Evolutionary conservation across 371 early-diverging fungal genomes (phyloP).

Genomic region (Mycotypha africana): DNA sequence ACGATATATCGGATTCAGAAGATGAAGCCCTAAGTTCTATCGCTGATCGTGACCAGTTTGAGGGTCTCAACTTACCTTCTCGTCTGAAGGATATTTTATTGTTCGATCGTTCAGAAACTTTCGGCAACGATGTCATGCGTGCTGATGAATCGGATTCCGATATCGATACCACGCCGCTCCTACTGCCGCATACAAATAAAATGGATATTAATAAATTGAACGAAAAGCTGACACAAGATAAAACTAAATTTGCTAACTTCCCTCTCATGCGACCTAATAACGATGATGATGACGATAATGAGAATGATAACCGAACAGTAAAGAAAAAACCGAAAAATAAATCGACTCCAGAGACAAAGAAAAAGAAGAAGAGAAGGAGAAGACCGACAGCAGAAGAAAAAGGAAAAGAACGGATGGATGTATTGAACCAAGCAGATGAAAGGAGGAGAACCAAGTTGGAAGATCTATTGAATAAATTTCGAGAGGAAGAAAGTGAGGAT

Average conservation of each 20-base stretch:
- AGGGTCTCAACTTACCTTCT: conserved; percentile 7
- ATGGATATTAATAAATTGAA: conserved; percentile 6
- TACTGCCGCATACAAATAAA: neutral
- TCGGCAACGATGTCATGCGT: neutral
- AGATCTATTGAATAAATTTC: too few species aligned
- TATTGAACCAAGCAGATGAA: too few species aligned
- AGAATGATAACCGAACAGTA: conserved; percentile 3
- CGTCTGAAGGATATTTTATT: conserved; percentile 9
- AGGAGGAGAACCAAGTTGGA: too few species aligned
- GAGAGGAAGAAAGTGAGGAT: neutral
- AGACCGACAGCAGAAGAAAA: neutral
- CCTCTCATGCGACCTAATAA: conserved; percentile 3
- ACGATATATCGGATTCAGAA: conserved; percentile 9
- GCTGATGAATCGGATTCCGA: conserved; percentile 12
- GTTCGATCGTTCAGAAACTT: neutral
- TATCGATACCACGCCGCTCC: neutral
- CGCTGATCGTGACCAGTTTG: conserved; percentile 3
- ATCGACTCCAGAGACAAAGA: neutral
- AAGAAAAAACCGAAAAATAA: conserved; percentile 9
- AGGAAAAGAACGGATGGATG: neutral
- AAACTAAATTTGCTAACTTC: conserved; percentile 11
- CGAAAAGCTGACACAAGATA: neutral
- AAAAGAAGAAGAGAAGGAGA: conserved; percentile 8
- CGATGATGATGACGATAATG: neutral
- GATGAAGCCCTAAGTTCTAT: conserved; percentile 11